Evolutionary conservation across 2,329 filamentous ascomycete species (phyloP), one percentile per base, ranked within the genome.

Genomic region (Cordyceps militaris): DNA sequence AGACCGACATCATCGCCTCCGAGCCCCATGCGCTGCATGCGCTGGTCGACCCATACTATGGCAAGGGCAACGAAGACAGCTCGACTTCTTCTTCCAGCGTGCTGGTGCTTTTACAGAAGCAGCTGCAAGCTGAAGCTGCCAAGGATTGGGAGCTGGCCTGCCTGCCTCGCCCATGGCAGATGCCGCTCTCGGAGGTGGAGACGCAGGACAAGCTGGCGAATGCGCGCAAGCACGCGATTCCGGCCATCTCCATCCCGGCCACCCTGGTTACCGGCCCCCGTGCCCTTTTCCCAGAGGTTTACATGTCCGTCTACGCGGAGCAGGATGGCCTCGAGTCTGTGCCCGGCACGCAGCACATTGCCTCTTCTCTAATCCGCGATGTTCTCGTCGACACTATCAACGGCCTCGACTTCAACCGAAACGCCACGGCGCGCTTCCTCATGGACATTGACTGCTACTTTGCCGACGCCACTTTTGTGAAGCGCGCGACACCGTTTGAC

Each of bases 391-490:
- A 99, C 69, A 97, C 92, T 0, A 94, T 99, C 73, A 97, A 97
- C 69, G 86, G 91, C 53, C 80, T 99, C 16, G 84, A 97, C 74
- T 96, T 91, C 76, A 99, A 97, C 72, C 87, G 94, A 61, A 89
- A 91, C 65, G 82, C 86, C 34, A 87, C 89, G 0, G 93, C 94
- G 40, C 90, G 91, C 59, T 94, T 91, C 65, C 76, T 99, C 36
- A 96, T 97, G 66, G 92, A 97, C 66, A 79, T 97, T 36, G 94
- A 99, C 71, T 95, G 89, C 72, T 99, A 94, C 74, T 99, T 96
- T 75, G 83, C 91, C 0, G 84, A 89, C 10, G 84, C 86, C 56
- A 97, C 90, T 1, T 99, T 99, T 71, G 86, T 96, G 58, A 96
- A 96, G 74, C 87, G 94, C 59, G 92, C 91, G 1, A 97, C 91